Evolutionary conservation across 2,329 filamentous ascomycete species (phyloP).

Genomic region (Cercospora sp.): DNA sequence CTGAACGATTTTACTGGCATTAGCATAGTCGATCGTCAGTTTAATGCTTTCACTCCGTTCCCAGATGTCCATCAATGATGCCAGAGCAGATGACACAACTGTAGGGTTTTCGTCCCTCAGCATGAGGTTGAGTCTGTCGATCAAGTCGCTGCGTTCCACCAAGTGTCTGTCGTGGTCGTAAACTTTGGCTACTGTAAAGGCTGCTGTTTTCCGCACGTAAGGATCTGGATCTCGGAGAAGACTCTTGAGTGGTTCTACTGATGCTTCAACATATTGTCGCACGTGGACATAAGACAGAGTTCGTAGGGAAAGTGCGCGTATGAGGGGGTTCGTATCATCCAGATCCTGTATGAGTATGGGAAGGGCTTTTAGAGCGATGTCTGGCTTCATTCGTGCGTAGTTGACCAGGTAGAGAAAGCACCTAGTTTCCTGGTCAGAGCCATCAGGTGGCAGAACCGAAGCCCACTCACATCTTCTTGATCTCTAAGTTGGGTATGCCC

Average conservation of each 20-base stretch:
- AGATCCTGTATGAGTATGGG: slow-evolving; percentile 77
- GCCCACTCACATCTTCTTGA: slow-evolving; percentile 90
- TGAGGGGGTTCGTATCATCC: slow-evolving; percentile 87
- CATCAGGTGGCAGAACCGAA: neutral
- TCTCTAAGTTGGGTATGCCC: slow-evolving; percentile 90
- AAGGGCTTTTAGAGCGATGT: slow-evolving; percentile 89
- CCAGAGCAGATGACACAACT: slow-evolving; percentile 90
- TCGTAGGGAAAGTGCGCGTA: slow-evolving; percentile 85
- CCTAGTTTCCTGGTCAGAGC: slow-evolving; percentile 57
- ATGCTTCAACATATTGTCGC: slow-evolving; percentile 89
- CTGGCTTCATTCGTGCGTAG: slow-evolving; percentile 90
- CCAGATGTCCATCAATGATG: slow-evolving; percentile 95
- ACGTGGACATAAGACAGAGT: slow-evolving; percentile 99
- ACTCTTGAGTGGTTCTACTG: slow-evolving; percentile 77
- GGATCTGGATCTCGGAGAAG: slow-evolving; percentile 85
- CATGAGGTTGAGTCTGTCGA: slow-evolving; percentile 85
- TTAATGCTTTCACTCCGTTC: slow-evolving; percentile 96
- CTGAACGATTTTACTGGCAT: slow-evolving; percentile 96
- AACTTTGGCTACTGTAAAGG: slow-evolving; percentile 93
- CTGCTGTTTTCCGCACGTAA: slow-evolving; percentile 96
- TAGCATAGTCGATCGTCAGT: slow-evolving; percentile 94
- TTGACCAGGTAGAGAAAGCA: slow-evolving; percentile 98
- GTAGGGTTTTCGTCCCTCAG: slow-evolving; percentile 95
- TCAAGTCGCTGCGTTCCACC: slow-evolving; percentile 88
- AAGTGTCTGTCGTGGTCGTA: slow-evolving; percentile 93